Percentiles rank a stretch among this genome's conserved stretches.
phyloP scores from a whole-genome alignment of 148 eudicot genomes.

The Diospyros kaki region DNA sequence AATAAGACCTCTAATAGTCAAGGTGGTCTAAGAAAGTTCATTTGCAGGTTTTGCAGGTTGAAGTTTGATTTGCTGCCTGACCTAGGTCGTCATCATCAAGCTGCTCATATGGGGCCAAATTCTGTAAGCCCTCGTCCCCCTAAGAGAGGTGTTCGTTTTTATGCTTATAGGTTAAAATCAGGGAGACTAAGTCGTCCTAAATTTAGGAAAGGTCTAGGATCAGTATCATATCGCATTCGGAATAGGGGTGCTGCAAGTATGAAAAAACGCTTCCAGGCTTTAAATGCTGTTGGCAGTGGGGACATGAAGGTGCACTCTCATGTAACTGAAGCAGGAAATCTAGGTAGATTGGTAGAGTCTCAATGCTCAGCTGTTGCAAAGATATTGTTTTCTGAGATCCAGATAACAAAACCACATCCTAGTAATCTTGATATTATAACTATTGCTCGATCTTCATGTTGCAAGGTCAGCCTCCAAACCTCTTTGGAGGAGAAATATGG shows the following conservation, averaged over 20 bases:
- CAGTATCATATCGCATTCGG: slow-evolving; percentile 63
- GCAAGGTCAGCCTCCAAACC: slow-evolving; percentile 61
- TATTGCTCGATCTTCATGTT: slow-evolving; percentile 70
- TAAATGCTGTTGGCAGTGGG: slow-evolving; percentile 35
- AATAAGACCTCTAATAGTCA: slow-evolving; percentile 36
- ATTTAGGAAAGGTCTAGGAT: slow-evolving; percentile 65
- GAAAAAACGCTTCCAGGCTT: slow-evolving; percentile 64
- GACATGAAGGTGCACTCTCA: slow-evolving; percentile 35
- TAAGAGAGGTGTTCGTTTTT: slow-evolving; percentile 66
- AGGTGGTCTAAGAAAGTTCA: slow-evolving; percentile 44
- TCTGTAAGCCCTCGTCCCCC: slow-evolving; percentile 39
- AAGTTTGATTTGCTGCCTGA: slow-evolving; percentile 94
- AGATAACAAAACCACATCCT: slow-evolving; percentile 72
- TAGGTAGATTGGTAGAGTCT: slow-evolving; percentile 62
- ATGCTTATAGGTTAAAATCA: slow-evolving; percentile 78
- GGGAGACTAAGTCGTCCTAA: slow-evolving; percentile 77
- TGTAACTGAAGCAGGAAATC: slow-evolving; percentile 43
- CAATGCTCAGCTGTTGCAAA: slow-evolving; percentile 83
- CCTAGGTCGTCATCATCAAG: slow-evolving; percentile 99
- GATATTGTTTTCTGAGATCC: slow-evolving; percentile 58
- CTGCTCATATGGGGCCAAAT: slow-evolving; percentile 80
- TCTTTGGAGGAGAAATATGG: slow-evolving; percentile 78
- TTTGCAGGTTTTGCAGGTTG: slow-evolving; percentile 88
- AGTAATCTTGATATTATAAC: slow-evolving; percentile 67
- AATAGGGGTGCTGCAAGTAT: slow-evolving; percentile 54